Evolutionary conservation across 2,329 filamentous ascomycete species (phyloP).

Genomic region (Phaeophleospora eucalypticola): DNA sequence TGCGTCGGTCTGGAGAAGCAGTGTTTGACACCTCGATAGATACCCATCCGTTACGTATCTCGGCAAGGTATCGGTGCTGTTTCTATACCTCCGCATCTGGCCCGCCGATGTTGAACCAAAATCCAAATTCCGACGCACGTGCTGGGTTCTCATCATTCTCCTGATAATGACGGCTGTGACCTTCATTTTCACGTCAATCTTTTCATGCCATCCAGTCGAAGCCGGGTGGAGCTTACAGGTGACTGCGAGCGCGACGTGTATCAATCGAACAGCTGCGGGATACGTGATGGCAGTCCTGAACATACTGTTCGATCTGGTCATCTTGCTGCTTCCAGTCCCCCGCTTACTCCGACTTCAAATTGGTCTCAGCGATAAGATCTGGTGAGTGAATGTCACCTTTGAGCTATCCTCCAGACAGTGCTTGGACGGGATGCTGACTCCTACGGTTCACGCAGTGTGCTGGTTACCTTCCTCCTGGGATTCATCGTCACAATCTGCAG

Average conservation of each 20-base stretch:
- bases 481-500: slow-evolving; percentile 14
- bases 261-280: slow-evolving; percentile 8
- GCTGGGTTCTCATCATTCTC: too few relatives aligned
- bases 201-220: slow-evolving; percentile 9
- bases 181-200: too few relatives aligned
- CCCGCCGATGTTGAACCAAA: too few relatives aligned
- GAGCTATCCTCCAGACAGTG: too few relatives aligned
- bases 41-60: too few relatives aligned
- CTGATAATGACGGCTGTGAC: slow-evolving; percentile 14
- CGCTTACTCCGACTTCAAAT: slow-evolving; percentile 12
- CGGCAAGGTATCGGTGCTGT: slow-evolving; percentile 13
- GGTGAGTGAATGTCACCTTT: slow-evolving; percentile 4
- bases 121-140: slow-evolving; percentile 10
- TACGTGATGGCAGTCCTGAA: slow-evolving; percentile 10
- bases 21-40: too few relatives aligned
- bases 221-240: slow-evolving; percentile 12
- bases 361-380: slow-evolving; percentile 9
- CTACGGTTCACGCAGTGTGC: neutral
- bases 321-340: slow-evolving; percentile 12
- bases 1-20: too few relatives aligned
- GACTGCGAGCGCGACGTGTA: too few relatives aligned
- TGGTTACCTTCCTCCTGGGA: slow-evolving; percentile 12
- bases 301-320: slow-evolving; percentile 12
- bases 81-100: slow-evolving; percentile 18
- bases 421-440: neutral